Base-by-base conservation (phyloP, 1,284 basidiomycete genomes). In the Leucoagaricus sp. region DNA sequence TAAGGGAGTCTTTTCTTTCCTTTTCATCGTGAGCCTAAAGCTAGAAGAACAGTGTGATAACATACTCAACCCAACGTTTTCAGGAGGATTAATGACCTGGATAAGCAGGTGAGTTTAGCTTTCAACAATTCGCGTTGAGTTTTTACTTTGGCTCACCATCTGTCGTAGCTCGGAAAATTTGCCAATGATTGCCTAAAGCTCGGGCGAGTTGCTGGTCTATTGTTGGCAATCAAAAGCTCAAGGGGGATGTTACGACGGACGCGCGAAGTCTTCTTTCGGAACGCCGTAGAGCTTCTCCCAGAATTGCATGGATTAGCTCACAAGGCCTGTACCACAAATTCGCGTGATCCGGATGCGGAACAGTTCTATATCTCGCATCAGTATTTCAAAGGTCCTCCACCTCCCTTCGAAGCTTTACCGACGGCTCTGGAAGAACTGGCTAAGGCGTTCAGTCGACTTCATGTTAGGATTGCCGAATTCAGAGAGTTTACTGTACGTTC, bases 251-350 rank as follows among this genome's bases (percentile, higher is more conserved):
- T 56, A 8, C 41, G 54, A 23, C 41, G 48, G n/a, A 49, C 54
- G 13, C 54, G 54, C 17, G 54, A 56, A 45, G 47, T 31, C 12
- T 56, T 56, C 54, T 56, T 56, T 21, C 47, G 54, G 3, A 56
- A 56, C 36, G 54, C 54, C 21, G 36, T 21, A n/a, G 54, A 47
- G 2, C 41, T 56, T n/a, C 54, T 41, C 15, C 40, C 40, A 2
- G 40, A 41, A 15, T 40, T 56, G 13, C 38, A 50, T n/a, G 54
- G 38, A 2, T 19, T 56, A 13, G 54, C 54, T 7, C 54, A 41
- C 28, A 56, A 50, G 31, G 40, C 49, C 15, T 40, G 47, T 45
- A 48, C n/a, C 25, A 13, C 23, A 3, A 34, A 21, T 13, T 34
- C 13, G 4, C 40, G 29, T 8, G 54, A 56, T 12, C 17, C 15